Evolutionary conservation across 176 grass and related monocot species (phyloP).

Genomic region (Carex littledalei): DNA sequence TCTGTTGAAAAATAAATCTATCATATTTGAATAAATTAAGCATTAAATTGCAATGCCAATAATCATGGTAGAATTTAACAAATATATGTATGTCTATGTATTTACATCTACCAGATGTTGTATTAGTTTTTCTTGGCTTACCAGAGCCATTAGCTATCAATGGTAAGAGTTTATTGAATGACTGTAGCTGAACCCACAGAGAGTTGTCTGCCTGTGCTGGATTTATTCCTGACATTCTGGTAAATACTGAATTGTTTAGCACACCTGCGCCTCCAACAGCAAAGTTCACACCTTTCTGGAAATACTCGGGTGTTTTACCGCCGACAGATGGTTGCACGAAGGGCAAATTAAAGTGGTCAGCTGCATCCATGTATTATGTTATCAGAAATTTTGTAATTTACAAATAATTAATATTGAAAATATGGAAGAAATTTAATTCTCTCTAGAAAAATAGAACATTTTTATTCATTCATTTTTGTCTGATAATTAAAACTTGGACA

Average conservation of each 20-base stretch:
- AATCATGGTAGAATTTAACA: background rate
- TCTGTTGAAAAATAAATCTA: conserved; percentile 6
- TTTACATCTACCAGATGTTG: background rate
- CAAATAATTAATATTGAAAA: background rate
- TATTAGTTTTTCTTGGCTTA: background rate
- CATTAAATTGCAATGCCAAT: background rate
- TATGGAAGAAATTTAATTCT: background rate
- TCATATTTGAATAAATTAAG: background rate
- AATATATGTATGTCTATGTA: background rate
- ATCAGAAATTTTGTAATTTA: background rate
- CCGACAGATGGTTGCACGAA: conserved; percentile 34
- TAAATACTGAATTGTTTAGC: conserved; percentile 27
- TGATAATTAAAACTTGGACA: background rate
- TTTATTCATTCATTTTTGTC: background rate
- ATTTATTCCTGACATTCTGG: background rate
- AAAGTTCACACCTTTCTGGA: conserved; percentile 49
- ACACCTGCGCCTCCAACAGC: conserved; percentile 33
- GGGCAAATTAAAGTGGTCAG: conserved; percentile 37
- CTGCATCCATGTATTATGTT: conserved; percentile 23
- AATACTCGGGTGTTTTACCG: conserved; percentile 23
- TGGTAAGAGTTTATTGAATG: conserved; percentile 41
- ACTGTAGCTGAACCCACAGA: conserved; percentile 27
- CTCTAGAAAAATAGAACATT: background rate
- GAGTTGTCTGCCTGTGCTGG: background rate
- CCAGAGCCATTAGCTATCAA: conserved; percentile 29